Evolutionary conservation across 2,329 filamentous ascomycete species (phyloP).

Genomic region (Trichoderma hamatum): DNA sequence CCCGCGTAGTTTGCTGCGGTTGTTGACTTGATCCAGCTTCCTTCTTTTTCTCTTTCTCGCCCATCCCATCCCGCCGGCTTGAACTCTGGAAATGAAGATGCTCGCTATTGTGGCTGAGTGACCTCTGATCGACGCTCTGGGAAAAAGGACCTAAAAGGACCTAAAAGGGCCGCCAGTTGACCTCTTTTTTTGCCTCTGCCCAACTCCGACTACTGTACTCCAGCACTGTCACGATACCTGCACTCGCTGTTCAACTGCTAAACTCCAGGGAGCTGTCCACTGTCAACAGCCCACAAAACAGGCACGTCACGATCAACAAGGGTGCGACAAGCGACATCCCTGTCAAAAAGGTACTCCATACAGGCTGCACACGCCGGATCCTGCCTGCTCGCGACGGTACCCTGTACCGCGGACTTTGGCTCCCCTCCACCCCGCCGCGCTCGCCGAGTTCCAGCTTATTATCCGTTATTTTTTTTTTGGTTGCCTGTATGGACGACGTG

Average conservation of each 20-base stretch:
- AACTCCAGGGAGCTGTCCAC: not conserved
- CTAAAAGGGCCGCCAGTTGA: not conserved
- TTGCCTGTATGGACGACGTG: conserved; percentile 3
- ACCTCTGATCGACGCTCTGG: not conserved
- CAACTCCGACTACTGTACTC: not conserved
- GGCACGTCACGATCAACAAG: not conserved
- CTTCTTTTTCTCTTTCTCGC: not conserved
- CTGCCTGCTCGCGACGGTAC: not conserved
- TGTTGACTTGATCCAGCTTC: not conserved
- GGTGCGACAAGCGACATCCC: not conserved
- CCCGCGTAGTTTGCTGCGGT: not conserved
- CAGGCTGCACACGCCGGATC: not conserved
- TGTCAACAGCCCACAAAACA: not conserved
- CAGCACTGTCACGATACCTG: not conserved
- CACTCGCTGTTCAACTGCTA: not conserved
- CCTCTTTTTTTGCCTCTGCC: not conserved
- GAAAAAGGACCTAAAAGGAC: not conserved
- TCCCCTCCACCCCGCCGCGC: not conserved
- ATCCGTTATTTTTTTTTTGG: not conserved
- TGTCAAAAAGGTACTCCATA: not conserved
- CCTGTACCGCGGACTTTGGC: not conserved
- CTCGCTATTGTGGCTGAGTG: not conserved
- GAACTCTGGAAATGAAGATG: not conserved
- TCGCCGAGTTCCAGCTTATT: conserved; percentile 2
- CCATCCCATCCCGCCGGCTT: not conserved